Base-by-base conservation (phyloP, 2,329 filamentous ascomycete genomes). In the Apiospora pterosperma region DNA sequence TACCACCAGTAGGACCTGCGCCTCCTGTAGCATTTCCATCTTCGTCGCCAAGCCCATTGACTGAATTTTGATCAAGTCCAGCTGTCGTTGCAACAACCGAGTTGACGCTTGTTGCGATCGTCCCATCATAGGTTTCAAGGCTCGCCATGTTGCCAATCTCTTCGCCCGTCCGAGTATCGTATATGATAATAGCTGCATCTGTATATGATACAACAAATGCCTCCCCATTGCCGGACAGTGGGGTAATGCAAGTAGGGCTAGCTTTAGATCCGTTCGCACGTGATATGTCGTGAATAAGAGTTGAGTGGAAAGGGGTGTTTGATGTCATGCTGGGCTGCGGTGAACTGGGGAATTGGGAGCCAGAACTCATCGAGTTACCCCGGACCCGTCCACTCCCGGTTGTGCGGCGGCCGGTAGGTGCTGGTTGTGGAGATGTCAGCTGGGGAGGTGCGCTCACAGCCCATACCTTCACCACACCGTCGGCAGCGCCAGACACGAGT, bases 131-230 rank as follows among this genome's bases (percentile, higher is more conserved):
- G 0, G 95, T 98, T 78, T 98, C 96, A 59, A 91, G 82, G 75
- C 93, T 97, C 39, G 93, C 92, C 95, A 99, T 98, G 59, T 88
- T 89, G 36, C 93, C 92, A 42, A 97, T 88, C 74, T 97, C 92
- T 76, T 98, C 96, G 59, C 94, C 96, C 0, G 92, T 93, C 68
- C 92, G 84, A 1, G 95, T 97, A 75, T 98, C 94, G 76, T 95
- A 99, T 21, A 98, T 90, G 19, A 98, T 82, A 62, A 97, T 92
- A 1, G 92, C 90, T 2, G 95, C 93, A 77, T 99, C 94, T 0
- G 92, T 88, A 76, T 96, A 99, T 23, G 92, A 92, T 2, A 97
- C 96, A 1, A 97, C 93, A 76, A 99, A 98, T 5, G 90, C 91
- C 72, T 96, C 92, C 2, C 96, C 95, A 2, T 87, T 88, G 19